Conservation (phyloP, 225 moss, liverwort and hornwort genomes). For the Pseudisothecium myosuroides region DNA sequence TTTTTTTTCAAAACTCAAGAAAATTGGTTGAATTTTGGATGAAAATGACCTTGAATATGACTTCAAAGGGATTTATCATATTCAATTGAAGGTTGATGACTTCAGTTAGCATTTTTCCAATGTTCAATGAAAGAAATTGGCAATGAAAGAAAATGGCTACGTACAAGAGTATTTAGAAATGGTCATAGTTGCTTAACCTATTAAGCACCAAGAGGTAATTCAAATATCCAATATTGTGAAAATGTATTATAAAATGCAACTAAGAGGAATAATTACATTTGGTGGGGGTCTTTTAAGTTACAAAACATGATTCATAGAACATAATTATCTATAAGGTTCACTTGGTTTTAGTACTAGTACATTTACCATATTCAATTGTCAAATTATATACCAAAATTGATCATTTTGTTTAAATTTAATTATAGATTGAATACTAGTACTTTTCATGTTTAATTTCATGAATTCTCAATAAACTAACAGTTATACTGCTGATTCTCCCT, state of each 20-base stretch:
- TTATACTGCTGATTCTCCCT: too few relatives aligned
- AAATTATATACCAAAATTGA: background rate
- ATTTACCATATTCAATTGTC: too few relatives aligned
- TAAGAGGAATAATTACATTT: background rate
- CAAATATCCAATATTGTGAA: background rate
- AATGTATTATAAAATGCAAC: background rate
- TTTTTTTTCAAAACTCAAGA: background rate
- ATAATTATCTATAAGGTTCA: background rate
- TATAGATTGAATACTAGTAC: background rate
- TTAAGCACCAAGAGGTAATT: too few relatives aligned
- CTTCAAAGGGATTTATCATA: background rate
- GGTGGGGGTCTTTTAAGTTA: background rate
- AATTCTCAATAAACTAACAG: too few relatives aligned
- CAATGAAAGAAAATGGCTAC: background rate
- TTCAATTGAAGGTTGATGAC: background rate
- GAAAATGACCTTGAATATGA: background rate
- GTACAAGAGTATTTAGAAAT: too few relatives aligned
- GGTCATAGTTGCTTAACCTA: too few relatives aligned
- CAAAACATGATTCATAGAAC: background rate
- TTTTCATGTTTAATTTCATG: too few relatives aligned
- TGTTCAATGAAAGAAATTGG: background rate
- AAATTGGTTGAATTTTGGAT: background rate
- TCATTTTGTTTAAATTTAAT: background rate
- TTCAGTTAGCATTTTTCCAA: background rate
- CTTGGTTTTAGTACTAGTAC: background rate